A percentile compares a stretch with the other conserved stretches of the same genome.
Conservation (phyloP, 495 filamentous ascomycete genomes). For the Lentithecium fluviatile region DNA sequence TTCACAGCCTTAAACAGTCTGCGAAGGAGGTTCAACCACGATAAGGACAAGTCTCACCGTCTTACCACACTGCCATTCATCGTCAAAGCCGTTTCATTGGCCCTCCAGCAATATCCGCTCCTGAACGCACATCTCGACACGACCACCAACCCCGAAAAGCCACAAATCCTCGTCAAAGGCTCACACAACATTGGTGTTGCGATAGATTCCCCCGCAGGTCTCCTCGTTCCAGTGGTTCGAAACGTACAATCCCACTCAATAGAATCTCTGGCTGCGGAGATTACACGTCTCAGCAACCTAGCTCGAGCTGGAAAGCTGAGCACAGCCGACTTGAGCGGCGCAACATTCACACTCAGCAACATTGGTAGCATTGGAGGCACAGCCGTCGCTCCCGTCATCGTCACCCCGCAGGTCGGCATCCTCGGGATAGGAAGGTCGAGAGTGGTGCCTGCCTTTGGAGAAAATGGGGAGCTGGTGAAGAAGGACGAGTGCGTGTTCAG, state of each 20-base stretch:
- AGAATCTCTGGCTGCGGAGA: conserved; percentile 70
- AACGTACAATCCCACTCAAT: conserved; percentile 75
- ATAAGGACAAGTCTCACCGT: conserved; percentile 41
- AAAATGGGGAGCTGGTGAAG: conserved; percentile 55
- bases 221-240: conserved; percentile 93
- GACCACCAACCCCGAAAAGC: conserved; percentile 55
- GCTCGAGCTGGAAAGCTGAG: conserved; percentile 73
- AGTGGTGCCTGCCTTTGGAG: conserved; percentile 66
- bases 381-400: conserved; percentile 87
- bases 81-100: conserved; percentile 87
- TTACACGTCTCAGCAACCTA: conserved; percentile 67
- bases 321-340: conserved; percentile 73
- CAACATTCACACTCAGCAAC: conserved; percentile 94
- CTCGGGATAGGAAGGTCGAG: conserved; percentile 81
- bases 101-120: conserved; percentile 75
- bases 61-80: conserved; percentile 91
- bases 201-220: conserved; percentile 86
- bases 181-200: conserved; percentile 95
- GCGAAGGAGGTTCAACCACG: conserved; percentile 63
- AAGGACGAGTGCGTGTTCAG: conserved; percentile 79
- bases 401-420: conserved; percentile 85
- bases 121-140: conserved; percentile 81
- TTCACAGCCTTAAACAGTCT: conserved; percentile 69
- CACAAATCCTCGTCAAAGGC: conserved; percentile 67
- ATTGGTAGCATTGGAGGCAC: conserved; percentile 96